Conservation (phyloP, 2,329 filamentous ascomycete genomes). For the Monosporascus sp. region DNA sequence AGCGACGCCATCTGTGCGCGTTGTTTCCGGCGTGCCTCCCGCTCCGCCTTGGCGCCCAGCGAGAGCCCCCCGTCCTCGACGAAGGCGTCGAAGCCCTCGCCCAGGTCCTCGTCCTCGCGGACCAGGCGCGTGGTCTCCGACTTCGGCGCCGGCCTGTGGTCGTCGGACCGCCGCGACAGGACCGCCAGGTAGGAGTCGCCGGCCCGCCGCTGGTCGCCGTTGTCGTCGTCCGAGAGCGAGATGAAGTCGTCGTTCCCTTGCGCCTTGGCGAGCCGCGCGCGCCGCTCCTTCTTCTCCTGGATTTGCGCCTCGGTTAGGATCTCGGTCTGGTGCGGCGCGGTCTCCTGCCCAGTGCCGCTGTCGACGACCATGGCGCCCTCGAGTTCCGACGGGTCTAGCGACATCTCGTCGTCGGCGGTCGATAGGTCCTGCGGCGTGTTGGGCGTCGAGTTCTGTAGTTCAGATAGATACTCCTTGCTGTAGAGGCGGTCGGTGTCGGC, state of each 20-base stretch:
- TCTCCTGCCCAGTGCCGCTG: constrained; percentile 25
- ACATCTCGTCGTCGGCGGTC: constrained; percentile 46
- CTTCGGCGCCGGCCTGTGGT: constrained; percentile 34
- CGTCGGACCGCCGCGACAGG: constrained; percentile 32
- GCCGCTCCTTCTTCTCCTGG: constrained; percentile 81
- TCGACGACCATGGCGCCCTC: constrained; percentile 63
- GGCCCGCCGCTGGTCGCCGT: constrained; percentile 19
- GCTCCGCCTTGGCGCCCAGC: constrained; percentile 73
- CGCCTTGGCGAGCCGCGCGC: constrained; percentile 67
- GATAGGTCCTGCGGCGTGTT: constrained; percentile 67
- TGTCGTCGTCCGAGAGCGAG: constrained; percentile 52
- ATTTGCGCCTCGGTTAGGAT: constrained; percentile 85
- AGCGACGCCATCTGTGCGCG: constrained; percentile 76
- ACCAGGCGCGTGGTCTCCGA: constrained; percentile 67
- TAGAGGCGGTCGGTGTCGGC: constrained; percentile 70
- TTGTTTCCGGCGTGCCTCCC: constrained; percentile 59
- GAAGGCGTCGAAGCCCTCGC: constrained; percentile 89
- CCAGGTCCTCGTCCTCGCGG: constrained; percentile 83
- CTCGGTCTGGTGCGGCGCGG: constrained; percentile 32
- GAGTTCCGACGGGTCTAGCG: constrained; percentile 54
- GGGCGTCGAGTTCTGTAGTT: constrained; percentile 80
- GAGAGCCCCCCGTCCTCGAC: constrained; percentile 79
- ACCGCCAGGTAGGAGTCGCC: constrained; percentile 26
- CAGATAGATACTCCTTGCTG: constrained; percentile 78
- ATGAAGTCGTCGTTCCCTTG: constrained; percentile 52